A percentile compares a stretch with the other conserved stretches of the same genome.
Conservation (phyloP, 2,329 filamentous ascomycete species). For the Microdochium paspali region DNA sequence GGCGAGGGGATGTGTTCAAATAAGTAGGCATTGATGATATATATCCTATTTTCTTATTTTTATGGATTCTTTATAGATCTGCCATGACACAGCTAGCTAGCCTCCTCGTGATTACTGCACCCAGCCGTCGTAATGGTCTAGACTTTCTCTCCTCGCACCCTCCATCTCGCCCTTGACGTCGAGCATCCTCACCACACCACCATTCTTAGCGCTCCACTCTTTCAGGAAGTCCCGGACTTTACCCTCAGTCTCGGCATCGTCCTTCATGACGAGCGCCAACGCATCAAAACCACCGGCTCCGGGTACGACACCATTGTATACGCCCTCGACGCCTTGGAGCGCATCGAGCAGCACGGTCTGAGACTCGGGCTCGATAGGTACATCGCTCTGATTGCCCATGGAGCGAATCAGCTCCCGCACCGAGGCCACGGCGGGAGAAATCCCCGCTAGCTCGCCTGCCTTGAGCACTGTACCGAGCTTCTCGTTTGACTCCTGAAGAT, state of each 20-base stretch:
- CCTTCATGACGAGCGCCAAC: slow-evolving; percentile 67
- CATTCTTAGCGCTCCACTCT: slow-evolving; percentile 52
- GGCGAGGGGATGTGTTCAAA: too few species aligned
- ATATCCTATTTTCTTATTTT: too few species aligned
- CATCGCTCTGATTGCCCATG: slow-evolving; percentile 66
- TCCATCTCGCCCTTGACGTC: slow-evolving; percentile 24
- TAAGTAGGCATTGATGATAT: too few species aligned
- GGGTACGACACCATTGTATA: slow-evolving; percentile 85
- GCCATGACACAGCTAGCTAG: too few species aligned
- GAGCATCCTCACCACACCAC: slow-evolving; percentile 58
- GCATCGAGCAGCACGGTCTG: slow-evolving; percentile 82
- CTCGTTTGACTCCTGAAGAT: slow-evolving; percentile 67
- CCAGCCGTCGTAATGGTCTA: slow-evolving; percentile 18
- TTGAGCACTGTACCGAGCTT: slow-evolving; percentile 56
- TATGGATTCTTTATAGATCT: too few species aligned
- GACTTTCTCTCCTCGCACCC: slow-evolving; percentile 16
- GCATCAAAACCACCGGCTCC: slow-evolving; percentile 94
- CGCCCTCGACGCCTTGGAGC: slow-evolving; percentile 62
- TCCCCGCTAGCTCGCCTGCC: slow-evolving; percentile 30
- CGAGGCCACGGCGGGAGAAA: slow-evolving; percentile 35
- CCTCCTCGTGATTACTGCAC: slow-evolving; percentile 3
- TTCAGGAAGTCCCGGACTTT: slow-evolving; percentile 53
- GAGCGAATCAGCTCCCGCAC: slow-evolving; percentile 57
- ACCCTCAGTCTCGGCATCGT: slow-evolving; percentile 55
- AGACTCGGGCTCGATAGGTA: slow-evolving; percentile 80